phyloP scores from a whole-genome alignment of 2,329 filamentous ascomycete genomes.

The Hymenoscyphus scutula region DNA sequence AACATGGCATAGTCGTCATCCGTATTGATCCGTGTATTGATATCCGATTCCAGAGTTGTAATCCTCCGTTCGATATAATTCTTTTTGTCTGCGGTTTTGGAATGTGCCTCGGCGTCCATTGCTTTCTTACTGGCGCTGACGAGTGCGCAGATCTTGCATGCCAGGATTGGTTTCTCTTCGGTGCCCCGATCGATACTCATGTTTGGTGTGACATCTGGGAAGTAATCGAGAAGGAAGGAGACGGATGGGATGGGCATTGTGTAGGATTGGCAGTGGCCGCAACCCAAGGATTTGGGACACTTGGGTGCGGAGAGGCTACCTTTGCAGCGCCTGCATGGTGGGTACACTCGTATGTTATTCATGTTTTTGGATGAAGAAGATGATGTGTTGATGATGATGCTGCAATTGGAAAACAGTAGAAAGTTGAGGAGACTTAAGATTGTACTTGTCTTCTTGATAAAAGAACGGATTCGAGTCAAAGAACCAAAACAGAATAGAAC shows the following conservation, averaged over 20 bases:
- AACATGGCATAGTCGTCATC: slow-evolving; percentile 12
- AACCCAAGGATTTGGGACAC: slow-evolving; percentile 15
- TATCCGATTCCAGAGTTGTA: slow-evolving; percentile 4
- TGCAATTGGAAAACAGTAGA: not conserved
- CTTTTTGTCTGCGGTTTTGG: slow-evolving; percentile 16
- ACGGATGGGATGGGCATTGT: slow-evolving; percentile 25
- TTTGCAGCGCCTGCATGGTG: slow-evolving; percentile 1
- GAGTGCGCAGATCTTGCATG: slow-evolving; percentile 30
- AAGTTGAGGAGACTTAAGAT: not conserved
- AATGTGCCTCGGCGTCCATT: slow-evolving; percentile 20
- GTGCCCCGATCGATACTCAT: slow-evolving; percentile 22
- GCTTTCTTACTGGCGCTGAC: slow-evolving; percentile 19
- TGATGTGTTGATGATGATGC: not conserved
- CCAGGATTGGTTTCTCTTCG: slow-evolving; percentile 9
- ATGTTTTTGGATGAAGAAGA: not conserved
- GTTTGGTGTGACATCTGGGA: slow-evolving; percentile 17
- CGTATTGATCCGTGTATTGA: slow-evolving; percentile 12
- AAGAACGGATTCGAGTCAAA: not conserved
- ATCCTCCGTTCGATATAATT: slow-evolving; percentile 24
- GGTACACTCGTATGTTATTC: not conserved
- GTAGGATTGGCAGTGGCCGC: slow-evolving; percentile 12
- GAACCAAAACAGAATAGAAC: not conserved
- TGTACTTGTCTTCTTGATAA: not conserved
- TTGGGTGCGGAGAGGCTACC: not conserved
- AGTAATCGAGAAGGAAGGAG: slow-evolving; percentile 19